Conservation (phyloP, 148 eudicot species). For the Chenopodium formosanum region DNA sequence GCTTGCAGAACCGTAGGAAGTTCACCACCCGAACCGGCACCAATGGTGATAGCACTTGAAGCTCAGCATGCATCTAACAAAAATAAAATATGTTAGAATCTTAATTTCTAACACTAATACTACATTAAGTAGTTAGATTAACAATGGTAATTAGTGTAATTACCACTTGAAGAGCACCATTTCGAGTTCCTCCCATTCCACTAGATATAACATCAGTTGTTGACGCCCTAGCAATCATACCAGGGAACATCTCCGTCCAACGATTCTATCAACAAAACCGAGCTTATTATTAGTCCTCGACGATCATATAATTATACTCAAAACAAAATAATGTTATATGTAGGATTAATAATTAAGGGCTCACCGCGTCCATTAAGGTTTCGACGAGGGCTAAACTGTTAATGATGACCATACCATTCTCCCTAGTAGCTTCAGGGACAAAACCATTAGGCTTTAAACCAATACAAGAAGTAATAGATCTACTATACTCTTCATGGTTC, state of each 20-base stretch:
- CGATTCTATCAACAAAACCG: slow-evolving; percentile 45
- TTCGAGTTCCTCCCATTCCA: slow-evolving; percentile 95
- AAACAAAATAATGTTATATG: too few species aligned
- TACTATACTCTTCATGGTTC: slow-evolving; percentile 74
- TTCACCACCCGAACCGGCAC: slow-evolving; percentile 86
- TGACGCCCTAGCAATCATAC: slow-evolving; percentile 73
- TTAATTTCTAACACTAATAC: neutral
- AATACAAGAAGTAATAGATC: slow-evolving; percentile 56
- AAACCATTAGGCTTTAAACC: slow-evolving; percentile 78
- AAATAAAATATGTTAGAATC: neutral
- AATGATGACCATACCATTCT: slow-evolving; percentile 86
- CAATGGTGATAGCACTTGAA: slow-evolving; percentile 88
- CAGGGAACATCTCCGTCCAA: slow-evolving; percentile 91
- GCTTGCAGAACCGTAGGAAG: slow-evolving; percentile 95
- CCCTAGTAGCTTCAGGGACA: slow-evolving; percentile 78
- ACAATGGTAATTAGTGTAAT: neutral
- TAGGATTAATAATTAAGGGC: neutral
- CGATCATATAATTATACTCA: neutral
- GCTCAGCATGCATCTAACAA: slow-evolving; percentile 85
- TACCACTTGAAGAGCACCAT: slow-evolving; percentile 96
- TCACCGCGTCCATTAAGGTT: slow-evolving; percentile 90
- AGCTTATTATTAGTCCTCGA: neutral
- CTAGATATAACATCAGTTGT: slow-evolving; percentile 73
- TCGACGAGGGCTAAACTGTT: slow-evolving; percentile 93
- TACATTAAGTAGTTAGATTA: neutral